These are phyloP conservation scores for Triticum monococcum DNA, from an alignment of 176 grass and related monocot species.

Conservation along the genomic window DNA sequence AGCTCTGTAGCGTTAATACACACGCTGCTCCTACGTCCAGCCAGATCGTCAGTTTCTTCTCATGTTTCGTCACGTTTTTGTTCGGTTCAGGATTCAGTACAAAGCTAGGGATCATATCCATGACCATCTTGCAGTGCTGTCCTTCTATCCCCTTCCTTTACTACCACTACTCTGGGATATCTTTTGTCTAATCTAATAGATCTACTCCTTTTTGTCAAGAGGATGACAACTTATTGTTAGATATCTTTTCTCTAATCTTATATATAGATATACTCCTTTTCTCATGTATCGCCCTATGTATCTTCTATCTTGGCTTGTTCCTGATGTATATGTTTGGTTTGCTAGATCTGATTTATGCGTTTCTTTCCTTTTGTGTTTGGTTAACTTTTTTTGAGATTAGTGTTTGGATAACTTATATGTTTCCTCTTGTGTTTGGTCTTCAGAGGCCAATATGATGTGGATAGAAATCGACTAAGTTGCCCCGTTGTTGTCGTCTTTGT, in stretches of 20 bases:
- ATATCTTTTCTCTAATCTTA: too few relatives aligned
- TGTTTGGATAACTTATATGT: too few relatives aligned
- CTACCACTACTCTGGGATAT: too few relatives aligned
- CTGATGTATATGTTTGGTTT: background rate
- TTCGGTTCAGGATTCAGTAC: background rate
- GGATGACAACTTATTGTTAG: too few relatives aligned
- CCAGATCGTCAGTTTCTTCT: background rate
- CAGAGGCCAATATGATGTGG: too few relatives aligned
- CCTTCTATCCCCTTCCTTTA: background rate
- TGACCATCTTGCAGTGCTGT: background rate
- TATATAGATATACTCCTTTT: too few relatives aligned
- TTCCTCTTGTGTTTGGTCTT: too few relatives aligned
- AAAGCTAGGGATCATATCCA: background rate
- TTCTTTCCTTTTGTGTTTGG: background rate
- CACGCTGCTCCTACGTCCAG: background rate
- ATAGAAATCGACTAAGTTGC: background rate
- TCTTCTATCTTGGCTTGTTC: background rate
- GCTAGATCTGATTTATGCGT: background rate
- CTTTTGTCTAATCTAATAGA: too few relatives aligned
- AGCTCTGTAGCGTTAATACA: background rate
- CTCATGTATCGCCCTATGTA: background rate
- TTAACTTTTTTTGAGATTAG: background rate
- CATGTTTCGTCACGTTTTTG: background rate
- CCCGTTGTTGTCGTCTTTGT: background rate
- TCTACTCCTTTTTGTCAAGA: too few relatives aligned